Evolutionary conservation across 208 protist genomes (phyloP).

Genomic region (Blechomonas ayalai): DNA sequence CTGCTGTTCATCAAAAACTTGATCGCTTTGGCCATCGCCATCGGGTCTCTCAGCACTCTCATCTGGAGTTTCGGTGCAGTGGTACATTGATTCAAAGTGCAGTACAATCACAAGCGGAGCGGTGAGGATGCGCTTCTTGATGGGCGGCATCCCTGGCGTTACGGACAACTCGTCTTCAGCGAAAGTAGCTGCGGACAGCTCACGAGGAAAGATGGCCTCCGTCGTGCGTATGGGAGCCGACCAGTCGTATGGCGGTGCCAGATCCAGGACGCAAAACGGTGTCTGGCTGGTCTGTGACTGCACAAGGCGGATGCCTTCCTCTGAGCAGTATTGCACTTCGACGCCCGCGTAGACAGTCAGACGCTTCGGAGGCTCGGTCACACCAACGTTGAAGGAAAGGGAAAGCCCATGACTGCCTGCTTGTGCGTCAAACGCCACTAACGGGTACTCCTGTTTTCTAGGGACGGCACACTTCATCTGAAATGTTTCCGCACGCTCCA

Average conservation of each 20-base stretch:
- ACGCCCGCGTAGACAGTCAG: conserved; percentile 24
- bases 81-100: too few relatives aligned
- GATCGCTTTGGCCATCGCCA: too few relatives aligned
- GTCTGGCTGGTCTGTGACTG: conserved; percentile 14
- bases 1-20: too few relatives aligned
- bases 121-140: background rate
- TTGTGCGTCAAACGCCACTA: too few relatives aligned
- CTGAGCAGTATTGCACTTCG: conserved; percentile 18
- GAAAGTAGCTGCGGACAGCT: background rate
- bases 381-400: conserved; percentile 5
- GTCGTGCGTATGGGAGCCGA: conserved; percentile 1
- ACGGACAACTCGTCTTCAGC: background rate
- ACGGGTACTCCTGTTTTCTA: conserved; percentile 19
- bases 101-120: conserved; percentile 13
- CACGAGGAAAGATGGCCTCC: conserved; percentile 3
- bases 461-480: conserved; percentile 22
- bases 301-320: conserved; percentile 19
- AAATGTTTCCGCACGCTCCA: conserved; percentile 42
- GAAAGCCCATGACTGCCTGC: conserved; percentile 1
- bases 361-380: conserved; percentile 4
- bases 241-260: conserved; percentile 3
- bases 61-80: too few relatives aligned
- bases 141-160: too few relatives aligned
- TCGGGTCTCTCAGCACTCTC: too few relatives aligned
- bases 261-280: conserved; percentile 17